Conservation (phyloP, 176 grass and related monocot genomes). For the Olyra latifolia region DNA sequence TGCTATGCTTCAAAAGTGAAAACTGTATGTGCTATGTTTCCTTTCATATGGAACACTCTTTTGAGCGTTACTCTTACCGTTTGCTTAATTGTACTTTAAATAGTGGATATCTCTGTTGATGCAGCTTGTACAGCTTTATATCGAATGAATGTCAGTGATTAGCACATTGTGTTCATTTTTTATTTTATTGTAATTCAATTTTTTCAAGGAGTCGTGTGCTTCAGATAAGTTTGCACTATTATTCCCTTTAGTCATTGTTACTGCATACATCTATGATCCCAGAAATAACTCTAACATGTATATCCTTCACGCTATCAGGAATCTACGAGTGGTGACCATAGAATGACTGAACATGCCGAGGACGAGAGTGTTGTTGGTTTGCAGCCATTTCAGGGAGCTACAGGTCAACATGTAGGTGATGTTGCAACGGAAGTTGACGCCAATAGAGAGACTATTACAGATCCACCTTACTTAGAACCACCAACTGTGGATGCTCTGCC, state of each 20-base stretch:
- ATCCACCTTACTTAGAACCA: conserved; percentile 8
- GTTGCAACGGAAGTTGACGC: conserved; percentile 28
- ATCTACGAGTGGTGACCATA: conserved; percentile 5
- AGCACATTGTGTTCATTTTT: conserved; percentile 14
- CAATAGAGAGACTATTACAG: neutral
- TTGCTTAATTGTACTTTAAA: conserved; percentile 3
- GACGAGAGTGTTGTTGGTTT: conserved; percentile 1
- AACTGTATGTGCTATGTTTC: conserved; percentile 15
- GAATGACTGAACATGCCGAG: conserved; percentile 13
- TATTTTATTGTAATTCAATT: neutral
- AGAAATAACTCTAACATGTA: conserved; percentile 25
- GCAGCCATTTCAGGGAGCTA: neutral
- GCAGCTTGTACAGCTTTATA: neutral
- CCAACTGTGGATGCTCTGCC: neutral
- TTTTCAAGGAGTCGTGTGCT: neutral
- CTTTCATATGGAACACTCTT: neutral
- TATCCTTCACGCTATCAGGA: conserved; percentile 38
- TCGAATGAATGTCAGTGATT: neutral
- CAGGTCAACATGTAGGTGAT: conserved; percentile 37
- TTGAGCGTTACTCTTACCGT: neutral
- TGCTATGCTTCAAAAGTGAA: neutral
- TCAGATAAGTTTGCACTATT: neutral
- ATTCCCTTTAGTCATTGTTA: conserved; percentile 13
- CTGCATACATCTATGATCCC: conserved; percentile 17
- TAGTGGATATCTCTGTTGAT: neutral